These are phyloP conservation scores for Bathelium albidoporum DNA, from an alignment of 495 filamentous ascomycete species.

Conservation along the genomic window DNA sequence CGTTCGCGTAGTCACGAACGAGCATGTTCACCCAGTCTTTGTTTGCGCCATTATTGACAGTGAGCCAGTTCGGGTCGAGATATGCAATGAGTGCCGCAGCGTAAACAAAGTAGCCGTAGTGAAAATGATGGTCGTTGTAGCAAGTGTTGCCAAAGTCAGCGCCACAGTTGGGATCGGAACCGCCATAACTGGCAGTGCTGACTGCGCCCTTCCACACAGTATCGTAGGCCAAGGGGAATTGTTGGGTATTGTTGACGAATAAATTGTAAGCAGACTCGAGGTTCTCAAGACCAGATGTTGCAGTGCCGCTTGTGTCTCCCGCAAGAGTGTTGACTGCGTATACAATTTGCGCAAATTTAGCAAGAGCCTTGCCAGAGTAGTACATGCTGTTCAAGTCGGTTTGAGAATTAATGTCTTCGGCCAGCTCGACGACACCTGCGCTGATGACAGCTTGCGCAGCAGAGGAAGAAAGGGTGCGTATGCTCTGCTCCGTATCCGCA, in stretches of 20 bases:
- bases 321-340: slow-evolving; percentile 60
- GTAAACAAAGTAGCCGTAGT: slow-evolving; percentile 82
- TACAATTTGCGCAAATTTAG: slow-evolving; percentile 29
- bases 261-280: slow-evolving; percentile 68
- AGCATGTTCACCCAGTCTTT: slow-evolving; percentile 67
- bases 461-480: slow-evolving; percentile 39
- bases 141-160: slow-evolving; percentile 70
- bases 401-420: slow-evolving; percentile 59
- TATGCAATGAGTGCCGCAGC: slow-evolving; percentile 75
- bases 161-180: slow-evolving; percentile 1
- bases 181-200: slow-evolving; percentile 61
- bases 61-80: slow-evolving; percentile 68
- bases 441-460: slow-evolving; percentile 45
- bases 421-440: slow-evolving; percentile 54
- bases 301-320: slow-evolving; percentile 43
- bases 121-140: slow-evolving; percentile 98
- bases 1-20: slow-evolving; percentile 54
- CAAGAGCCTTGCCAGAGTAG: slow-evolving; percentile 70
- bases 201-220: slow-evolving; percentile 72
- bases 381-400: slow-evolving; percentile 85
- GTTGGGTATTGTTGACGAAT: slow-evolving; percentile 68
- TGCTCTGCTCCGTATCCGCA: slow-evolving; percentile 38
- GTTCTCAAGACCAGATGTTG: slow-evolving; percentile 50
- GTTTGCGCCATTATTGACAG: slow-evolving; percentile 39
- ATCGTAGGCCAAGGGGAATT: slow-evolving; percentile 60